A percentile compares a stretch with the other conserved stretches of the same genome.
These are phyloP conservation scores for Cenchrus purpureus DNA, from an alignment of 176 grass and related monocot species.

Conservation along the genomic window DNA sequence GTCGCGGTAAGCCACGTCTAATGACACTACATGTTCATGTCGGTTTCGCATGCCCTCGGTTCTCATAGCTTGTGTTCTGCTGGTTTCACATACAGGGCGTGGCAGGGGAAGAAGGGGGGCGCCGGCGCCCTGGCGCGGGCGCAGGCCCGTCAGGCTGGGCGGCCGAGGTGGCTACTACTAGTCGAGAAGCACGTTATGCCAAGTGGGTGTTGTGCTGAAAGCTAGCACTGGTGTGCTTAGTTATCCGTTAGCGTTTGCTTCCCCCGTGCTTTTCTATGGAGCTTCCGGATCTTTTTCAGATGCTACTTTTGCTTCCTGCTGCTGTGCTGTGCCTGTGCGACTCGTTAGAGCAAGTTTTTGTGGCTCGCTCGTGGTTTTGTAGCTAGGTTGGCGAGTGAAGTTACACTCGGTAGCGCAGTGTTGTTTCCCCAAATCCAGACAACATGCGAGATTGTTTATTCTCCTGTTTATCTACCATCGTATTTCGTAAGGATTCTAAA, in stretches of 20 bases:
- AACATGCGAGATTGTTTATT: background rate
- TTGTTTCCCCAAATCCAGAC: background rate
- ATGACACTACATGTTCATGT: background rate
- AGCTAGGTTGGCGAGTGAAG: conserved; percentile 43
- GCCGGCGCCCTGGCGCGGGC: conserved; percentile 34
- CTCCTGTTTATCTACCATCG: background rate
- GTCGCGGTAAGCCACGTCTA: conserved; percentile 39
- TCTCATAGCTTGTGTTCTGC: background rate
- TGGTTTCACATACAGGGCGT: conserved; percentile 31
- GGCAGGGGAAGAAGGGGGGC: conserved; percentile 48
- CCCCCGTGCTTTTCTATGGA: background rate
- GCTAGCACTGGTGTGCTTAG: conserved; percentile 28
- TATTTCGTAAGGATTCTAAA: background rate
- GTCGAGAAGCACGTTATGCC: background rate
- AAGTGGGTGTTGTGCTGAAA: background rate
- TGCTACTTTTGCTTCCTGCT: conserved; percentile 9
- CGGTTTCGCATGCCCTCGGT: background rate
- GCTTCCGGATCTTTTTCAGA: background rate
- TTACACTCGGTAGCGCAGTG: conserved; percentile 26
- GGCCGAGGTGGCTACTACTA: conserved; percentile 35
- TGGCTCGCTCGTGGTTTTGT: conserved; percentile 47
- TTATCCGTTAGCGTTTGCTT: conserved; percentile 33
- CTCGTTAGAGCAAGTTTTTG: conserved; percentile 46
- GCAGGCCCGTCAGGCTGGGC: too few relatives aligned
- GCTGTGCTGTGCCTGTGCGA: conserved; percentile 24